Evolutionary conservation across 257 asterid species (phyloP), one percentile per base, ranked within the genome.

Genomic region (Solanum bulbocastanum): DNA sequence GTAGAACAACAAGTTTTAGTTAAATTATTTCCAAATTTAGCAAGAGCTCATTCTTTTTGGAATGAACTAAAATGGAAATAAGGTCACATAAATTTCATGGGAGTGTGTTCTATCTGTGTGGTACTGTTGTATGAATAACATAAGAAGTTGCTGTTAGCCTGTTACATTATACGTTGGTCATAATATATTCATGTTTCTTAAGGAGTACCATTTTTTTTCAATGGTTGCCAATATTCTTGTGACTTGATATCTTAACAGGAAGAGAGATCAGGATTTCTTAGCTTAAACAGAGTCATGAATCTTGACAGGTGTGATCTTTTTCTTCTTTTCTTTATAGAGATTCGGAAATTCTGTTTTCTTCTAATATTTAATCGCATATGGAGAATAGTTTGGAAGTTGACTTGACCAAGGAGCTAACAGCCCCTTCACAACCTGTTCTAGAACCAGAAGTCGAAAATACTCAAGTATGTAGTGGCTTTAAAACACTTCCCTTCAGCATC

Each of bases 211-310:
- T 30, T 81, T 10, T 81, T 20, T 79, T 44, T 2, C 25, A 27
- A 44, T 79, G 42, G 44, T 46, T 52, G 8, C 44, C 32, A 18
- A 22, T 10, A 75, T 74, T 44, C 81, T 44, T 84, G 32, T 84
- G 44, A 88, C 86, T 52, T 25, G 42, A 11, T 81, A 18, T 84
- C 74, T 33, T 32, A 46, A 87, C 92, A 97, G 99, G 98, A 93
- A 90, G 90, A 89, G 91, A 88, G 93, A 86, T 93, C 98, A 36
- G 99, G 99, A 89, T 97, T 95, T 91, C 98, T 95, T 87, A 97
- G 97, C 95, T 92, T 97, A 92, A 97, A 94, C 89, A 93, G 99
- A 91, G 98, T 93, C 83, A 95, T 97, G 99, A 94, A 92, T 92
- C 92, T 97, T 88, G 98, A 97, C 93, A 93, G 92, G 99, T 97